Base-by-base conservation (phyloP, 2,329 filamentous ascomycete species). In the Arthroderma uncinatum region DNA sequence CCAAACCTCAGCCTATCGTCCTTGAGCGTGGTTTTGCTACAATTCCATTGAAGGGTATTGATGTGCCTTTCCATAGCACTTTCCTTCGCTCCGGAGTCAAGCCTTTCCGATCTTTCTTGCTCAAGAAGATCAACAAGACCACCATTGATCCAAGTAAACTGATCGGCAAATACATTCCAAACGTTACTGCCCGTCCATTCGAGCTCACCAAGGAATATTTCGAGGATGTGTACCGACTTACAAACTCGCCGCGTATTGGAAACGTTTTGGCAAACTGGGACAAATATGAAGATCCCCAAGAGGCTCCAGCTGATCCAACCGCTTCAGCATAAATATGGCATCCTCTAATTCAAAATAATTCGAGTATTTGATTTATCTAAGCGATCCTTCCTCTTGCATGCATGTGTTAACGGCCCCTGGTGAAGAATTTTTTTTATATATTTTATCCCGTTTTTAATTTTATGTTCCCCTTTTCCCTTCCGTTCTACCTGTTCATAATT, bases 51-150 rank as follows among this genome's bases (percentile, higher is more conserved):
- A 89, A 87, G 69, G 94, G 94, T 62, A 98, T 98, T 66, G 93
- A 98, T 67, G 94, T 97, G 69, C 93, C 93, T 47, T 98, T 98
- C 88, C 93, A 98, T 81, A 93, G 87, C 65, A 98, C 93, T 16
- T 98, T 98, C 81, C 77, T 98, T 75, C 88, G 94, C 57, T 95
- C 90, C 39, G 94, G 93, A 67, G 93, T 98, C 73, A 98, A 98
- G 81, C 93, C 94, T 50, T 98, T 98, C 89, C 83, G 93, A 64
- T 92, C 86, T 47, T 98, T 98, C 83, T 75, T 98, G 70, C 85
- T 97, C 66, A 98, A 97, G 87, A 98, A 98, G 83, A 97, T 98
- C 78, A 90, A 97, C 81, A 95, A 95, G 83, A 96, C 91, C 23
- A 94, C 88, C 56, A 97, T 98, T 72, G 93, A 98, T 72, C 93